Conservation (phyloP, 2,329 filamentous ascomycete genomes). For the Dactylonectria estremocensis region DNA sequence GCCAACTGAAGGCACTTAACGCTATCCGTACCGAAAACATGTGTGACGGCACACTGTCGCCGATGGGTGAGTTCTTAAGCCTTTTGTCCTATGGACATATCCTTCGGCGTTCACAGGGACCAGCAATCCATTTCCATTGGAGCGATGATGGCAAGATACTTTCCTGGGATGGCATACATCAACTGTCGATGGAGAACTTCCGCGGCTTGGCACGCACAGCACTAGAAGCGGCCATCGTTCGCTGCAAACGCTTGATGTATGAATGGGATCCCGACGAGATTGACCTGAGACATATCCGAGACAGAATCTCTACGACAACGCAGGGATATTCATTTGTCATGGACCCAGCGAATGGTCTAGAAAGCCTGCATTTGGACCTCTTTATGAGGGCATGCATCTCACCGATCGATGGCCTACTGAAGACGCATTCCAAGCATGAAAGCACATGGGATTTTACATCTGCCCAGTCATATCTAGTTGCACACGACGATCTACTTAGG, state of each 20-base stretch:
- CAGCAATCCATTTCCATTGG: no score
- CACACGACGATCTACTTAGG: slow-evolving; percentile 4
- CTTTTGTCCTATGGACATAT: no score
- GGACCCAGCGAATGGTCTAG: slow-evolving; percentile 13
- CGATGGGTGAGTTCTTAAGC: no score
- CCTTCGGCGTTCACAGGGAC: no score
- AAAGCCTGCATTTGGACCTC: slow-evolving; percentile 9
- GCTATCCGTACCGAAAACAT: background rate
- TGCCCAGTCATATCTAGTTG: slow-evolving; percentile 17
- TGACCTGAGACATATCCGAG: slow-evolving; percentile 6
- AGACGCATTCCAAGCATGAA: background rate
- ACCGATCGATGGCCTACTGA: slow-evolving; percentile 15
- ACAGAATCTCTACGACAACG: slow-evolving; percentile 13
- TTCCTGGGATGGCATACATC: no score
- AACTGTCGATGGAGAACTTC: no score
- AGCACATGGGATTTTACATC: slow-evolving; percentile 2
- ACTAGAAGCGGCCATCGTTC: background rate
- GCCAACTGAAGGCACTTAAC: slow-evolving; percentile 6
- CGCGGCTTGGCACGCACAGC: no score
- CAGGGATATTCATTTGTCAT: slow-evolving; percentile 19
- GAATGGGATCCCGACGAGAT: slow-evolving; percentile 11
- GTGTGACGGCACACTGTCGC: slow-evolving; percentile 14
- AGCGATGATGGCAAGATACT: no score
- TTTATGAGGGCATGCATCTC: slow-evolving; percentile 17
- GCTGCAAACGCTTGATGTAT: no score